Base-by-base conservation (phyloP, 2,329 filamentous ascomycete genomes). In the Pezicula carpinea region DNA sequence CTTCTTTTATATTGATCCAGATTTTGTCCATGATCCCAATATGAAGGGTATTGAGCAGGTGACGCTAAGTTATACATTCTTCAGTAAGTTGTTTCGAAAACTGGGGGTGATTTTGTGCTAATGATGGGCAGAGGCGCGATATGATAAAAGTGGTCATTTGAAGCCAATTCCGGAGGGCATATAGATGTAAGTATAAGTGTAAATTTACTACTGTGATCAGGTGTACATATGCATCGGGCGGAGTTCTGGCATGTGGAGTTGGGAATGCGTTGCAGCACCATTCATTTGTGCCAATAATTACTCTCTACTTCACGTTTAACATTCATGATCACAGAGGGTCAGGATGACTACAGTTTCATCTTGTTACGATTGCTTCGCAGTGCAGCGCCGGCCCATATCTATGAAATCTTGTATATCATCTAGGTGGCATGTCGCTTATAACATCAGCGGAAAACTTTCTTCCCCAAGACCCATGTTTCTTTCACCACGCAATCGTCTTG, bases 1-100 rank as follows among this genome's bases (percentile, higher is more conserved):
- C 0, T 99, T 99, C 69, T 99, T 99, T 71, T 99, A 97, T 68
- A 87, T 99, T 55, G 93, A 99, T 63, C 93, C 93, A 1, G 93
- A 97, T 64, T 85, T 99, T 71, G 76, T 92, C 49, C 91, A 87
- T 58, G 93, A 99, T 67, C 73, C 92, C 43, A 91, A 87, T 54
- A 97, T 96, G 92, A 88, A 80, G 69, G 87, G 87, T 0, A 89
- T 99, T 53, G 89, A 96, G 71, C 96, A 91, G 2, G 90, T 99
- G 46, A 99, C 93, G 29, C 69, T 99, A 62, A 95, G 85, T 58
- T 99, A 99, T 71, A 99, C 93, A 0, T 99, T 99, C 66, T 99
- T 99, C 68, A 99, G 90, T 95, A 73, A 74, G 89, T 77, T 23
- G 14, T 18, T 3, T n/a, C 19, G 29, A 5, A 14, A 4, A 5